Conservation (phyloP, 768 basidiomycete genomes). For the Serendipita sp. region DNA sequence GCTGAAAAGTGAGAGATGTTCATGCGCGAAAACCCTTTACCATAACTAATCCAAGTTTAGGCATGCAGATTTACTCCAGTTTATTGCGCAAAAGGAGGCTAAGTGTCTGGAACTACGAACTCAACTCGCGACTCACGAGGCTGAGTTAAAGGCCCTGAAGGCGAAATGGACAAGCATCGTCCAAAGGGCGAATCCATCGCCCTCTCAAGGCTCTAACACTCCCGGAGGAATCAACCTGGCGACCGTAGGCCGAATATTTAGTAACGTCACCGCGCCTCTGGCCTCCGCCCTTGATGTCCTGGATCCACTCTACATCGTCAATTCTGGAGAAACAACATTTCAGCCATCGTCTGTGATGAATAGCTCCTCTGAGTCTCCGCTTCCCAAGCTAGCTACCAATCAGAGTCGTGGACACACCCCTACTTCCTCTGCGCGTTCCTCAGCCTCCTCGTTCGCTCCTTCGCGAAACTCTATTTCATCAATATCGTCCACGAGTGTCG, state of each 20-base stretch:
- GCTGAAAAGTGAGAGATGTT: conserved; percentile 45
- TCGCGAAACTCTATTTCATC: neutral
- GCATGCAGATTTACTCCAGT: conserved; percentile 63
- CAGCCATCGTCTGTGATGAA: neutral
- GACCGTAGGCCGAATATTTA: neutral
- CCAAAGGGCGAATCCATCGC: neutral
- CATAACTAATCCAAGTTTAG: conserved; percentile 21
- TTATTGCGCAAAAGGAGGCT: conserved; percentile 76
- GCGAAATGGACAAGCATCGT: conserved; percentile 74
- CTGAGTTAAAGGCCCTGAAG: conserved; percentile 57
- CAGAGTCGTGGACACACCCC: neutral
- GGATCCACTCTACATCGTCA: neutral
- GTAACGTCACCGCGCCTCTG: neutral
- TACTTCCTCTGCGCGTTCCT: neutral
- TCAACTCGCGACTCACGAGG: conserved; percentile 55
- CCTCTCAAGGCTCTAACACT: conserved; percentile 16
- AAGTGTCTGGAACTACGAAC: conserved; percentile 67
- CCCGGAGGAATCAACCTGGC: conserved; percentile 40
- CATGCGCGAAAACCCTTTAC: neutral
- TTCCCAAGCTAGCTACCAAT: neutral
- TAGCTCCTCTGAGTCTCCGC: neutral
- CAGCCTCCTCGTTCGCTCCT: neutral
- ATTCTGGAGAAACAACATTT: neutral
- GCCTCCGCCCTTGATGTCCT: neutral
- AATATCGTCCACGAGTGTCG: neutral